Conservation (phyloP, 306 rosid genomes). For the Corylus avellana region DNA sequence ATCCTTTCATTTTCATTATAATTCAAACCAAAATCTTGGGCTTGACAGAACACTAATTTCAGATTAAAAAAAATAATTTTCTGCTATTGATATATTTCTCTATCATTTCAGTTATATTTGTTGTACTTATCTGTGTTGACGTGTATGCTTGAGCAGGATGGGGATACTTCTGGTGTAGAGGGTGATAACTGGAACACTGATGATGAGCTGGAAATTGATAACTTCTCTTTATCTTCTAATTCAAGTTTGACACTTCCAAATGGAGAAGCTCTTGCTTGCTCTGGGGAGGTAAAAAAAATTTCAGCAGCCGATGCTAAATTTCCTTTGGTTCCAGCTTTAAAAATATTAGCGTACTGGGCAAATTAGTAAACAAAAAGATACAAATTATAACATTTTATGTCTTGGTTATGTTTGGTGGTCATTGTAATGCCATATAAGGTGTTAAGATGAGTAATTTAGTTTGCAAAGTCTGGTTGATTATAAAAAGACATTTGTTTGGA, state of each 20-base stretch:
- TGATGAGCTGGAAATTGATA: slow-evolving; percentile 79
- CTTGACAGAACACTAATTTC: background rate
- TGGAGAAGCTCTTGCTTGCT: slow-evolving; percentile 42
- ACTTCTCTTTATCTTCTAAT: slow-evolving; percentile 49
- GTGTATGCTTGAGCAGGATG: slow-evolving; percentile 50
- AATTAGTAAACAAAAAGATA: background rate
- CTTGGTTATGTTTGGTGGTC: background rate
- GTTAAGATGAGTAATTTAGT: too few relatives aligned
- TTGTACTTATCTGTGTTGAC: slow-evolving; percentile 15
- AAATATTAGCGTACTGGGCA: background rate
- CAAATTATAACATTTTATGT: background rate
- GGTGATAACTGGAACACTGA: slow-evolving; percentile 82
- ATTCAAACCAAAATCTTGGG: slow-evolving; percentile 4
- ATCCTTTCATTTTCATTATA: slow-evolving; percentile 19
- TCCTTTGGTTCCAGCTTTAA: background rate
- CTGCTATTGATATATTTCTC: background rate
- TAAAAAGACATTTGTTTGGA: too few relatives aligned
- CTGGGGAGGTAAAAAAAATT: slow-evolving; percentile 50
- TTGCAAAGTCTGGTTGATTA: too few relatives aligned
- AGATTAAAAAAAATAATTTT: background rate
- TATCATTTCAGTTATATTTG: slow-evolving; percentile 12
- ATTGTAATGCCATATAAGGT: too few relatives aligned
- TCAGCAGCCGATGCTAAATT: background rate
- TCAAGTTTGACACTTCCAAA: slow-evolving; percentile 46
- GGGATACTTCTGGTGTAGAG: slow-evolving; percentile 55